phyloP scores from a whole-genome alignment of 1,284 basidiomycete species.

The Peniophora sp. region DNA sequence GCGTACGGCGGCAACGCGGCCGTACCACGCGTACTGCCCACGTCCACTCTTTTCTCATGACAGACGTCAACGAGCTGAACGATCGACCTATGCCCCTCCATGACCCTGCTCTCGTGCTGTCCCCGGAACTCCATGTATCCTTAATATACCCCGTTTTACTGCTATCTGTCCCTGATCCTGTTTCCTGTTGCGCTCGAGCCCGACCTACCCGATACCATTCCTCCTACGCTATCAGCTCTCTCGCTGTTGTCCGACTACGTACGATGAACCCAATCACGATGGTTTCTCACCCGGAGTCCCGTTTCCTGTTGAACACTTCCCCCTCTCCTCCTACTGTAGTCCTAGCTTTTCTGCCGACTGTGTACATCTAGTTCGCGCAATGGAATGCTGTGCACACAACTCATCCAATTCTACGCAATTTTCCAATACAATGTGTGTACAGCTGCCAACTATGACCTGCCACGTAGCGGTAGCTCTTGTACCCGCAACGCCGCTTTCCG shows the following conservation, averaged over 20 bases:
- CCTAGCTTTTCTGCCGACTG: background rate
- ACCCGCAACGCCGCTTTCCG: slow-evolving; percentile 27
- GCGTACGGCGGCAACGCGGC: background rate
- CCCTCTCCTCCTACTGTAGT: background rate
- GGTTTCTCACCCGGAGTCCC: too few relatives aligned
- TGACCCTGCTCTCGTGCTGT: background rate
- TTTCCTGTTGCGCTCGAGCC: background rate
- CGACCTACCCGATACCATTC: too few relatives aligned
- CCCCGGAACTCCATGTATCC: background rate
- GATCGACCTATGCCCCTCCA: background rate
- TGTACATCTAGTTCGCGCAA: background rate
- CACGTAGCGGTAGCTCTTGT: slow-evolving; percentile 5
- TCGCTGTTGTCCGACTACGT: too few relatives aligned
- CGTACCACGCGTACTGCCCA: background rate
- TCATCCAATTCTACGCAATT: too few relatives aligned
- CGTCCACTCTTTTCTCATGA: background rate
- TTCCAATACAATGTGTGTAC: background rate
- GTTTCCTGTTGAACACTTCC: too few relatives aligned
- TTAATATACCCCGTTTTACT: background rate
- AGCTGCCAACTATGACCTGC: slow-evolving; percentile 1
- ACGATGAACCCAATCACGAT: too few relatives aligned
- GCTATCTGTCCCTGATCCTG: background rate
- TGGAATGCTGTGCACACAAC: background rate
- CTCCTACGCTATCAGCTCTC: too few relatives aligned
- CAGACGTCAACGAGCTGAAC: background rate